phyloP scores from a whole-genome alignment of 2,329 filamentous ascomycete genomes.

The Bipolaris oryzae region DNA sequence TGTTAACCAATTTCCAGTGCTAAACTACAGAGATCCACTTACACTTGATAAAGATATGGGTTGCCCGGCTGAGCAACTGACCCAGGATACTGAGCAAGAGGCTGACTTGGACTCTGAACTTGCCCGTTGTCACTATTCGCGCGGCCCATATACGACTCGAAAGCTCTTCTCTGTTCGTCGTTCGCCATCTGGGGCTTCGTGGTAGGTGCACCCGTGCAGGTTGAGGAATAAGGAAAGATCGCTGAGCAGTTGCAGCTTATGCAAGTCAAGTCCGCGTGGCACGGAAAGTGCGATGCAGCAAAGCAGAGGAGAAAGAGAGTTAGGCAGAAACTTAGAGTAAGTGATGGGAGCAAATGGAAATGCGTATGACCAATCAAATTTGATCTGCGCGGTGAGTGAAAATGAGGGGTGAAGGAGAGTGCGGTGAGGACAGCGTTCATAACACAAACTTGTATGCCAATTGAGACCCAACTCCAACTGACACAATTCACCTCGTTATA shows the following conservation, averaged over 20 bases:
- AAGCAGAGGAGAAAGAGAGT: not conserved
- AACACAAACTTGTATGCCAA: not conserved
- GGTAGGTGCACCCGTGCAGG: conserved; percentile 23
- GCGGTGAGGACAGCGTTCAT: not conserved
- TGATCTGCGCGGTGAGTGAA: conserved; percentile 1
- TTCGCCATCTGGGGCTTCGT: conserved; percentile 28
- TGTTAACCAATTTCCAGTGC: conserved; percentile 13
- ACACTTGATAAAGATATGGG: conserved; percentile 39
- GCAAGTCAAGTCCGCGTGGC: conserved; percentile 3
- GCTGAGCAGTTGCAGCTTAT: conserved; percentile 3
- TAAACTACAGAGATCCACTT: conserved; percentile 12
- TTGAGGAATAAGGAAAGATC: conserved; percentile 16
- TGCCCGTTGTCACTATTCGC: conserved; percentile 7
- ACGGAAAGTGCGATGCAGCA: not conserved
- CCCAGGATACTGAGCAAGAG: conserved; percentile 27
- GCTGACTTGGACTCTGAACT: conserved; percentile 18
- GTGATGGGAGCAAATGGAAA: conserved; percentile 2
- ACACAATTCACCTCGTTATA: not conserved
- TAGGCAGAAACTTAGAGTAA: conserved; percentile 5
- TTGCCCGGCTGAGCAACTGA: conserved; percentile 22
- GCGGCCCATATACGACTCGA: conserved; percentile 39
- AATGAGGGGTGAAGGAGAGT: conserved; percentile 20
- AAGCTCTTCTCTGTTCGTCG: conserved; percentile 40
- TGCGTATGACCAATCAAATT: not conserved
- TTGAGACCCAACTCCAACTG: not conserved